Evolutionary conservation across 202 grass and related monocot species (phyloP), one percentile per base, ranked within the genome.

Genomic region (Brachypodium distachyon): DNA sequence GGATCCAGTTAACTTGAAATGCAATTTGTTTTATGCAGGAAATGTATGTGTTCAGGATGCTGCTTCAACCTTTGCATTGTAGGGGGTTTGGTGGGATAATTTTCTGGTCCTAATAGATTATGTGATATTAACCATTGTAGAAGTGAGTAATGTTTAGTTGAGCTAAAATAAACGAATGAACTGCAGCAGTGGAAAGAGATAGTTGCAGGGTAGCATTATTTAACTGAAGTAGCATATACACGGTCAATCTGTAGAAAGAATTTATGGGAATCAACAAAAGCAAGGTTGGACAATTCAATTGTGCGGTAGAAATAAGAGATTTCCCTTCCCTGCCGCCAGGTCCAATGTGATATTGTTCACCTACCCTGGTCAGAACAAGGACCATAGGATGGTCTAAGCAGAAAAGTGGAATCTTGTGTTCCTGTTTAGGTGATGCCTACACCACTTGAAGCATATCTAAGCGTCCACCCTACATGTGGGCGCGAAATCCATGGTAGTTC

Each of bases 351-450:
- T 39, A 12, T 58, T 73, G 13, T 49, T 78, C 59, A 67, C 85
- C 73, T 67, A 73, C 58, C 38, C 23, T n/a, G 26, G 55, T 67
- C 73, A 33, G 40, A 78, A 22, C 14, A 59, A 73, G 33, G 65
- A 73, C 67, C 67, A 39, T 73, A 66, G 31, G 36, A 47, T 31
- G 14, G 37, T 25, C 17, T 54, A 10, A 27, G 16, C 38, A 33
- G 73, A 80, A 72, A 82, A 72, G 23, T 82, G n/a, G 50, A 78
- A 86, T 66, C 28, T 67, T 73, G 33, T 73, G 0, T 37, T 59
- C 51, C 9, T 58, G n/a, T 46, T 23, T 73, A 28, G 28, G 5
- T 61, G 26, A 53, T 46, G 8, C 70, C 9, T 58, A 33, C 11
- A 11, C 14, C 78, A 77, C 37, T 48, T 41, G 63, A 70, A 7